Percentiles rank a stretch among this genome's conserved stretches.
Evolutionary conservation across 352 stramenopile species (phyloP).

Genomic region (Phytophthora pseudosyringae): DNA sequence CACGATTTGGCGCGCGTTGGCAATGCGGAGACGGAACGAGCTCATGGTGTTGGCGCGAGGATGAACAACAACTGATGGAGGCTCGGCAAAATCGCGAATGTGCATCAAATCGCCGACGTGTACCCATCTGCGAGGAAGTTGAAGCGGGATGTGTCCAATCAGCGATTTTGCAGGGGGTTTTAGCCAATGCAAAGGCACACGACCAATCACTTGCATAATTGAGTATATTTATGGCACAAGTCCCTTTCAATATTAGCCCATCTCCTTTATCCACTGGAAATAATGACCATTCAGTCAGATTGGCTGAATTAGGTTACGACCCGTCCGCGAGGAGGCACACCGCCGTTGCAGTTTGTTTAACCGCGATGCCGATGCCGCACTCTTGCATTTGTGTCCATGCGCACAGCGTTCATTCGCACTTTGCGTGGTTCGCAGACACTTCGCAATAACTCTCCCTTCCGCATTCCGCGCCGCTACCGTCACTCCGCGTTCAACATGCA

Average conservation of each 20-base stretch:
- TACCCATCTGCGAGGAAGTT: slow-evolving; percentile 29
- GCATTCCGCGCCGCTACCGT: slow-evolving; percentile 10
- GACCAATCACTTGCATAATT: slow-evolving; percentile 32
- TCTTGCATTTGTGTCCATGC: slow-evolving; percentile 34
- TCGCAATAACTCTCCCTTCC: slow-evolving; percentile 20
- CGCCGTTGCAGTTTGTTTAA: slow-evolving; percentile 7
- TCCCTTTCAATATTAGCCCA: neutral
- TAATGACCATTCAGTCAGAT: neutral
- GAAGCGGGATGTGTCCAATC: slow-evolving; percentile 22
- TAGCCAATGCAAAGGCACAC: slow-evolving; percentile 9
- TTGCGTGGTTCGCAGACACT: slow-evolving; percentile 23
- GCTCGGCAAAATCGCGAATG: slow-evolving; percentile 28
- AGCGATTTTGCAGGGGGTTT: slow-evolving; percentile 6
- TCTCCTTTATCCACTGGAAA: slow-evolving; percentile 19
- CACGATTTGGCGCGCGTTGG: slow-evolving; percentile 71
- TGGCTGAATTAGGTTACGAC: neutral
- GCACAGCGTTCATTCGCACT: slow-evolving; percentile 31
- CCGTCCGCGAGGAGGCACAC: neutral
- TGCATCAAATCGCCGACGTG: slow-evolving; percentile 28
- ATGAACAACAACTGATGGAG: slow-evolving; percentile 8
- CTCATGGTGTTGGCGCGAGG: slow-evolving; percentile 46
- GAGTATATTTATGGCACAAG: slow-evolving; percentile 1
- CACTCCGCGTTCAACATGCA: slow-evolving; percentile 30
- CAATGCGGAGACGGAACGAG: slow-evolving; percentile 73
- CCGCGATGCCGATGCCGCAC: slow-evolving; percentile 4